These are phyloP conservation scores for Populus hybrid DNA, from an alignment of 441 rosid species.

Conservation along the genomic window DNA sequence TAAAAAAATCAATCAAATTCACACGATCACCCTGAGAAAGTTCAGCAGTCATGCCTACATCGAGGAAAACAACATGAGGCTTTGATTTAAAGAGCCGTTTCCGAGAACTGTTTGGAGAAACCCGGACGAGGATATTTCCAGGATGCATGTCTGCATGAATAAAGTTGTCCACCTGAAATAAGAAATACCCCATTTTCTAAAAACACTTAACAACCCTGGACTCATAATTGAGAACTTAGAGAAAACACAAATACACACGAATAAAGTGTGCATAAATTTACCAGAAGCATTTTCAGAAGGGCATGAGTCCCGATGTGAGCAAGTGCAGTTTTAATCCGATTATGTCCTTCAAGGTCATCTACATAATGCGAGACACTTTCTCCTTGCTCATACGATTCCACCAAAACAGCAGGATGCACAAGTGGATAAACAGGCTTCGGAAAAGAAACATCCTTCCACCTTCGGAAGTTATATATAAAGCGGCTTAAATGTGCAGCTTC, in stretches of 20 bases:
- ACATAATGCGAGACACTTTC: conserved; percentile 83
- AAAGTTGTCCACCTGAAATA: conserved; percentile 97
- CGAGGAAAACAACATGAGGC: conserved; percentile 98
- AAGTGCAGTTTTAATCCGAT: conserved; percentile 74
- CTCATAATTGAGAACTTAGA: neutral
- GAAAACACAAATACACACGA: neutral
- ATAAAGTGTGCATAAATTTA: conserved; percentile 14
- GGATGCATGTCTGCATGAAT: conserved; percentile 99
- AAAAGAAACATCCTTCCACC: conserved; percentile 97
- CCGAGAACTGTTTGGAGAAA: conserved; percentile 56
- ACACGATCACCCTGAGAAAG: conserved; percentile 81
- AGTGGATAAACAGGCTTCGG: conserved; percentile 99
- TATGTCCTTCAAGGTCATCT: conserved; percentile 77
- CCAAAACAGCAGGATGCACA: conserved; percentile 99
- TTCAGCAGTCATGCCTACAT: conserved; percentile 99
- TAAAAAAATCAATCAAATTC: conserved; percentile 85
- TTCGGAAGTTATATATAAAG: conserved; percentile 87
- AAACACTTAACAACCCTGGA: neutral
- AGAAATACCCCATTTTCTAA: conserved; percentile 11
- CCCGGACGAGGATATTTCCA: conserved; percentile 94
- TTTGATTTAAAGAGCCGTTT: conserved; percentile 74
- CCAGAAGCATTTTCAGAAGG: conserved; percentile 98
- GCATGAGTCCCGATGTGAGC: conserved; percentile 99
- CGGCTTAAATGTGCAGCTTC: conserved; percentile 99
- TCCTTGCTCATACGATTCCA: conserved; percentile 96